Base-by-base conservation (phyloP, 192 early-diverging fungal genomes). In the Thoreauomyces humboldtii region DNA sequence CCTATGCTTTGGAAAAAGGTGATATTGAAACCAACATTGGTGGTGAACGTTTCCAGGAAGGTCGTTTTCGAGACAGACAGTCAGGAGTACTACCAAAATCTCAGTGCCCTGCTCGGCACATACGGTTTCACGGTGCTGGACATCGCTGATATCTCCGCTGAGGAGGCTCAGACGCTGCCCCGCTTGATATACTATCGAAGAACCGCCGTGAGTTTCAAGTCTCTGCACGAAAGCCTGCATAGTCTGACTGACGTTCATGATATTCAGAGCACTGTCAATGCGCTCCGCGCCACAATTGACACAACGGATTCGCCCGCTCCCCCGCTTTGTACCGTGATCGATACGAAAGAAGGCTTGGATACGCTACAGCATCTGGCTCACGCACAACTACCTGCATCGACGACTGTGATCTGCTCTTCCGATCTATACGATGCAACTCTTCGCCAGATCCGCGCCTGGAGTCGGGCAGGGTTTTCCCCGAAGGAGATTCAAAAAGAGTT, bases 231-330 rank as follows among this genome's bases (percentile, higher is more conserved):
- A n/a, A n/a, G n/a, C n/a, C n/a, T n/a, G n/a, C n/a, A n/a, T n/a
- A n/a, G n/a, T n/a, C n/a, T n/a, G n/a, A n/a, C n/a, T n/a, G n/a
- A n/a, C n/a, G n/a, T n/a, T n/a, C n/a, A n/a, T n/a, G n/a, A n/a
- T n/a, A n/a, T n/a, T n/a, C 47, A 63, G 61, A 37, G 62, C 48
- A 64, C 62, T 24, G 62, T 64, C 12, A 64, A 64, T 31, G 62
- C 62, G 15, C 37, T 64, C 6, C 62, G 62, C 14, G 62, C 62
- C n/a, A 53, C 46, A n/a, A 29, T 64, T 22, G 62, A 64, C 32
- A 52, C 50, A 6, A 52, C 50, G 2, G 50, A 52, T 29, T 29
- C 21, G 25, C 50, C 50, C 25, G 25, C 55, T 17, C 32, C 28
- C 14, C 62, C 29, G 19, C 28, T 64, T 21, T 64, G 62, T 22